Evolutionary conservation across 345 rosid genomes (phyloP), one percentile per base, ranked within the genome.

Genomic region (Bretschneidera sinensis): DNA sequence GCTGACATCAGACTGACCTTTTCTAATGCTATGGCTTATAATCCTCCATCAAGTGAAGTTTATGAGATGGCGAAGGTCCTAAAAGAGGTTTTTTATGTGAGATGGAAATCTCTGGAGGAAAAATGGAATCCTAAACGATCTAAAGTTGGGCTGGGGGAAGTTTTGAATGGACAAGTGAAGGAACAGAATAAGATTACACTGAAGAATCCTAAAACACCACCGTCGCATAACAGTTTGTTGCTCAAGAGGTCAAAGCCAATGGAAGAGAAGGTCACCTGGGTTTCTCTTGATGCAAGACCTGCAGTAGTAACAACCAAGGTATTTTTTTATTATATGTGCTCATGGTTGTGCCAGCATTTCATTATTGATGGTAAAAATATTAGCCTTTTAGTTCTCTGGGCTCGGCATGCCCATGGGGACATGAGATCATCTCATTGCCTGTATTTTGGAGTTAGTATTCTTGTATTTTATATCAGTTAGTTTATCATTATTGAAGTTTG

Each of bases 1-100:
- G 84, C 74, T 28, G 97, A 92, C 83, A 71, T 92, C 17, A 77
- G 83, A 62, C 66, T 92, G 72, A 89, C 90, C 0, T 84, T 92
- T 83, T 43, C 81, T 9, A 92, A 92, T 79, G 98, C 97, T 17
- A 74, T 81, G 84, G 24, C 48, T n/a, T 92, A 92, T 68, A 92
- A 92, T 71, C 98, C 97, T 54, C 82, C 79, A 0, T 56, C 56
- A 0, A 87, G 85, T 73, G 16, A 10, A 17, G 88, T 89, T 62
- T 90, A 87, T 60, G 31, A 23, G 43, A 54, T 76, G 76, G 97
- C 97, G 1, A 62, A 39, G 68, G 68, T 67, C 53, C 71, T 89
- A 35, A 69, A 57, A 51, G 63, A 64, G 54, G 6, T 68, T 16
- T 92, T 92, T 72, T 90, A 84, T 75, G 69, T 8, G 1, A 81